Conservation (phyloP, 179 eudicot genomes). For the Amaranthus tricolor region DNA sequence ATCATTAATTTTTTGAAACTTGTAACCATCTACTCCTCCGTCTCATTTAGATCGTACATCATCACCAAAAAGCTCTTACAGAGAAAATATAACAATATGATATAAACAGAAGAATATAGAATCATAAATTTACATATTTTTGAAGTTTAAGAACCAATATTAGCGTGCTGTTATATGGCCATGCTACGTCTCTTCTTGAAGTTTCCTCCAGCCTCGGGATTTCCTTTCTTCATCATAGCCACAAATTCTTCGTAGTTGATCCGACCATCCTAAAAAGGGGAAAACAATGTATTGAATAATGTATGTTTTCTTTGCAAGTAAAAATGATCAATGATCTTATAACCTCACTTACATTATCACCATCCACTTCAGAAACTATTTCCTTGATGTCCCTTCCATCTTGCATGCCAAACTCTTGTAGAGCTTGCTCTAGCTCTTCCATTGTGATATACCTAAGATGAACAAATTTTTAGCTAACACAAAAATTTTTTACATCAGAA, state of each 20-base stretch:
- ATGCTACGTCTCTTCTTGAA: conserved; percentile 34
- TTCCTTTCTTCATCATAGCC: conserved; percentile 57
- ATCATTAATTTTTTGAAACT: neutral
- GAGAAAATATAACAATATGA: too few relatives aligned
- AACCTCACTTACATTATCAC: conserved; percentile 49
- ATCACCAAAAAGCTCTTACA: too few relatives aligned
- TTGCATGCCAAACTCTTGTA: conserved; percentile 65
- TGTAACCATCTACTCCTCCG: neutral
- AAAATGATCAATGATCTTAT: too few relatives aligned
- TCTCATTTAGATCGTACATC: too few relatives aligned
- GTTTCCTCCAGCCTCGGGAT: conserved; percentile 37
- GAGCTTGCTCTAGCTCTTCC: conserved; percentile 80
- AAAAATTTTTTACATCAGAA: too few relatives aligned
- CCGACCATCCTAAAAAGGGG: conserved; percentile 38
- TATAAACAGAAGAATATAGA: too few relatives aligned
- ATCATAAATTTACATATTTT: too few relatives aligned
- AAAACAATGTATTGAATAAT: neutral
- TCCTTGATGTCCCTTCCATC: conserved; percentile 66
- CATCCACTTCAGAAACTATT: conserved; percentile 69
- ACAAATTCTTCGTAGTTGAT: conserved; percentile 45
- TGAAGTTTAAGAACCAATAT: neutral
- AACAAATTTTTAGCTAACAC: neutral
- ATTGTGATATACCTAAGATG: conserved; percentile 51
- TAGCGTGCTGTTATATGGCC: conserved; percentile 11
- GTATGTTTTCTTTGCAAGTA: neutral